phyloP scores from a whole-genome alignment of 2,329 filamentous ascomycete genomes.

The Truncatella angustata region DNA sequence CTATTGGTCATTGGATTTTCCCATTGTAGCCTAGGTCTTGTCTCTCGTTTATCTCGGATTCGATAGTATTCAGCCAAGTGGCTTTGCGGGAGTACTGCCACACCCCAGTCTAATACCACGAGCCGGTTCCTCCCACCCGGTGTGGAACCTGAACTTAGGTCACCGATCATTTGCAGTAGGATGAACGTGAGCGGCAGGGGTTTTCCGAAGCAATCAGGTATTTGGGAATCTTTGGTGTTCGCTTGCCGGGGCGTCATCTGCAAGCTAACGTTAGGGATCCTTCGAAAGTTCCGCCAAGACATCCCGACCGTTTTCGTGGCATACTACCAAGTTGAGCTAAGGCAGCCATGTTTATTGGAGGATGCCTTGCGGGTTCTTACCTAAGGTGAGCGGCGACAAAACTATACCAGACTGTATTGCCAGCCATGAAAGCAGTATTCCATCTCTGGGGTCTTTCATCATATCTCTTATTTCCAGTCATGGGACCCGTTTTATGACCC shows the following conservation, averaged over 20 bases:
- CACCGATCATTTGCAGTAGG: neutral
- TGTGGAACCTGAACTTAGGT: neutral
- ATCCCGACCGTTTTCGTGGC: slow-evolving; percentile 1
- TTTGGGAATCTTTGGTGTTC: neutral
- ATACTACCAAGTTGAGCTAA: neutral
- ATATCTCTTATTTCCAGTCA: neutral
- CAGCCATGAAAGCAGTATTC: neutral
- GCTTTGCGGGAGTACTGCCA: neutral
- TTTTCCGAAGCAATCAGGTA: neutral
- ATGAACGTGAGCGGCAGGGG: neutral
- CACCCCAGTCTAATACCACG: neutral
- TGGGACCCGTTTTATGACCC: neutral
- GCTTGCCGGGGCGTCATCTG: neutral
- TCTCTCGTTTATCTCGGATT: neutral
- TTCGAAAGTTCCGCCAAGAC: slow-evolving; percentile 3
- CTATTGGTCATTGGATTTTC: neutral
- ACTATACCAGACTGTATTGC: neutral
- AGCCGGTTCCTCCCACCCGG: neutral
- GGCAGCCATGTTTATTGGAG: neutral
- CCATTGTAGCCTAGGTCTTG: neutral
- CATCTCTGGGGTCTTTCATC: neutral
- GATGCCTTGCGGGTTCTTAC: neutral
- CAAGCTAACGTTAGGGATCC: neutral
- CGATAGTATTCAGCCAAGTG: neutral
- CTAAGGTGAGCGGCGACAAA: neutral